Base-by-base conservation (phyloP, 177 flowering plant genomes). In the Vitis hybrid region DNA sequence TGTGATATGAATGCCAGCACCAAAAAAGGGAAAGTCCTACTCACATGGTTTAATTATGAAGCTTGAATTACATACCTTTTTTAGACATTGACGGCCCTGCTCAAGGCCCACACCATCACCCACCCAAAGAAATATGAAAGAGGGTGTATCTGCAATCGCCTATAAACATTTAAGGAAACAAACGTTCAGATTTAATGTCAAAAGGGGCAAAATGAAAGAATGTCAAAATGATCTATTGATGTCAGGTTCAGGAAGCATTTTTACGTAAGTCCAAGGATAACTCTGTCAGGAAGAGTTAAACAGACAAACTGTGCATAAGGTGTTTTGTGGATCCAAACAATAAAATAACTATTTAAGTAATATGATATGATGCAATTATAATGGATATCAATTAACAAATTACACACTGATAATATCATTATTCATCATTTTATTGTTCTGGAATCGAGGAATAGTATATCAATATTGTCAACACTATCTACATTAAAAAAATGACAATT, bases 61-160 rank as follows among this genome's bases (percentile, higher is more conserved):
- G 65, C 18, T 59, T 55, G 22, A 3, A 56, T 59, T 59, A 18
- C 7, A 33, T 81, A 94, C 99, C 98, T 94, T 95, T 84, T 92
- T 95, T 13, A 95, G 79, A 77, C 99, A 95, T 59, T 87, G 97
- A 7, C 99, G 93, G 31, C 99, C 99, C 75, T 92, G 98, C 82
- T 95, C 98, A 74, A 95, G 97, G 68, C 99, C 99, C 65, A 88
- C 86, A 58, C 99, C 99, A 86, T 95, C 99, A 59, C 99, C 99
- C 79, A 95, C 99, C 98, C 99, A 95, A 53, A 95, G 92, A 80
- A 95, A 95, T 70, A 95, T 89, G 73, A 95, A 95, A 62, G 99
- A 95, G 62, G 99, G 99, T 44, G 97, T 94, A 59, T 95, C 99
- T 38, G 99, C 99, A 74, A 95, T 90, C 56, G 97, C 97, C 99